A percentile compares a stretch with the other conserved stretches of the same genome.
These are phyloP conservation scores for Trichomonas gallinae DNA, from an alignment of 208 protist species.

Conservation along the genomic window DNA sequence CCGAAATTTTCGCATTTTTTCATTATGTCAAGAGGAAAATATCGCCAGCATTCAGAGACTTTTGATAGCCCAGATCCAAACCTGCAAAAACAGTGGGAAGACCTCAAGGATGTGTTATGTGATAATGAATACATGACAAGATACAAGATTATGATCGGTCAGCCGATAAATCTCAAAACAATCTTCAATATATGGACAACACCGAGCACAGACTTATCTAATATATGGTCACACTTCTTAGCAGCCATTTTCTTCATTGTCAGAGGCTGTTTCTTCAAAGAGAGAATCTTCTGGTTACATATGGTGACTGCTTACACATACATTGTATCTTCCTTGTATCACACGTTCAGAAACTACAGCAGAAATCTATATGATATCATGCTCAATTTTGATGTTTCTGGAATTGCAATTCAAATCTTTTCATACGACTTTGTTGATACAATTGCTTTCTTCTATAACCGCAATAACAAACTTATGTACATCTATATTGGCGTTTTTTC, in stretches of 20 bases:
- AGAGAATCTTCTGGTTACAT: background rate
- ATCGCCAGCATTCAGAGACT: background rate
- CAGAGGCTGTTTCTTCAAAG: background rate
- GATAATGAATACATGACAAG: slow-evolving; percentile 20
- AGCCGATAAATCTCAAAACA: background rate
- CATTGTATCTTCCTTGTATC: background rate
- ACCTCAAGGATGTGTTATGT: background rate
- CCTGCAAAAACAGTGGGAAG: slow-evolving; percentile 18
- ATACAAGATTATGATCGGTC: slow-evolving; percentile 12
- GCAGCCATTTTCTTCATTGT: background rate
- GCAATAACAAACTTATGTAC: background rate
- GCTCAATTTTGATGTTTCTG: background rate
- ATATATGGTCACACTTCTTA: background rate
- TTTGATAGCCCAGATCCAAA: background rate
- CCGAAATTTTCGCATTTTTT: background rate
- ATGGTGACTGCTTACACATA: background rate
- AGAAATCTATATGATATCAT: background rate
- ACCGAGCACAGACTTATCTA: background rate
- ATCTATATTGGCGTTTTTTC: background rate
- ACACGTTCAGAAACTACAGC: background rate
- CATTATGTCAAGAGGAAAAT: background rate
- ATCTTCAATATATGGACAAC: background rate
- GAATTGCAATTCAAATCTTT: slow-evolving; percentile 22
- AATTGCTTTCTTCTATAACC: background rate
- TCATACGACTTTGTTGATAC: background rate